phyloP scores from a whole-genome alignment of 1,139 yeast genomes.

The Debaryomyces sp. region DNA sequence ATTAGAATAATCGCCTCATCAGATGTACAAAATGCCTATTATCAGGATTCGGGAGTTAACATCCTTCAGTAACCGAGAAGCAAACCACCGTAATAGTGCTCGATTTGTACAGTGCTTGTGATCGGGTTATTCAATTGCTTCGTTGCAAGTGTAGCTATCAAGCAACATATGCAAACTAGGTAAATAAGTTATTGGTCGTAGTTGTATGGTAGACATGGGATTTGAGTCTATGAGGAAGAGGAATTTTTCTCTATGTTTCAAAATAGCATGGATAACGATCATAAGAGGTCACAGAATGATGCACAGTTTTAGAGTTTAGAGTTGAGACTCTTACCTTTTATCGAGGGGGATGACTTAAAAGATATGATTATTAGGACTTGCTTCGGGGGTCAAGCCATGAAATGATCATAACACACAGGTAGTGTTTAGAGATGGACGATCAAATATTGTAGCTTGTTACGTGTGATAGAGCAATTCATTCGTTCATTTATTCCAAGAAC shows the following conservation, averaged over 20 bases:
- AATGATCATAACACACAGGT: not conserved
- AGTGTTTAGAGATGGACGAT: not conserved
- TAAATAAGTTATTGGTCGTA: not conserved
- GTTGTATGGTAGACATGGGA: not conserved
- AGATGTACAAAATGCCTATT: not conserved
- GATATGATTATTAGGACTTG: not conserved
- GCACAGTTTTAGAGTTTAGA: not conserved
- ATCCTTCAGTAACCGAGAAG: not conserved
- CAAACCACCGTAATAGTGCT: not conserved
- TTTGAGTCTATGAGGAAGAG: not conserved
- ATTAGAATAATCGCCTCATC: not conserved
- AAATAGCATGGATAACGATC: not conserved
- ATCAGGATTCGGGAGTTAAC: not conserved
- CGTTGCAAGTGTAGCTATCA: not conserved
- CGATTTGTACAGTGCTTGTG: not conserved
- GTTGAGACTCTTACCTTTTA: not conserved
- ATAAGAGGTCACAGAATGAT: not conserved
- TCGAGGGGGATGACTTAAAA: not conserved
- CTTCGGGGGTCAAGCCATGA: not conserved
- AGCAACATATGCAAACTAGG: not conserved
- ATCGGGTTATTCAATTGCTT: not conserved
- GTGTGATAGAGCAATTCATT: not conserved
- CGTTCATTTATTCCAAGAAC: not conserved
- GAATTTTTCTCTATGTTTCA: not conserved
- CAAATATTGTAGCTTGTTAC: not conserved